Conservation (phyloP, 148 eudicot genomes). For the Rhododendron ferrugineum region DNA sequence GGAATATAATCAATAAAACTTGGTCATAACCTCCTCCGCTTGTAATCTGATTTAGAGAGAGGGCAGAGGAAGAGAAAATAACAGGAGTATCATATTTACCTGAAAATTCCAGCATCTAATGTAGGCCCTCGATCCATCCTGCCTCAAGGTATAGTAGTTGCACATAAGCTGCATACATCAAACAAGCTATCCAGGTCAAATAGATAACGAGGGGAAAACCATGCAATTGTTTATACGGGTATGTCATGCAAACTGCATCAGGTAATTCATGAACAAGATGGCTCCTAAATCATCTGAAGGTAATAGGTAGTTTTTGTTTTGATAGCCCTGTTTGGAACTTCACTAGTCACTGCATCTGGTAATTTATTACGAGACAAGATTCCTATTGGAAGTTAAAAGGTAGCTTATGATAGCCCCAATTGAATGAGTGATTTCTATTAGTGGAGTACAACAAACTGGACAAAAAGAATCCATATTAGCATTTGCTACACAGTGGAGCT, state of each 20-base stretch:
- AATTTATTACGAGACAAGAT: neutral
- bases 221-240: neutral
- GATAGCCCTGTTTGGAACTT: neutral
- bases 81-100: constrained; percentile 27
- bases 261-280: neutral
- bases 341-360: neutral
- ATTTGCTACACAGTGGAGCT: neutral
- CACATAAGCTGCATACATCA: constrained; percentile 77
- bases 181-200: constrained; percentile 2
- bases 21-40: neutral
- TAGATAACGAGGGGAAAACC: neutral
- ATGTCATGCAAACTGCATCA: neutral
- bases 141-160: constrained; percentile 86
- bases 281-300: neutral
- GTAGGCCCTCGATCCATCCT: constrained; percentile 82
- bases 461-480: neutral
- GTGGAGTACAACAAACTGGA: neutral
- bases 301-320: neutral
- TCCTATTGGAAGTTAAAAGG: neutral
- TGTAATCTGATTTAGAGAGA: neutral
- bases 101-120: constrained; percentile 76
- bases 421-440: neutral
- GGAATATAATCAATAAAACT: constrained; percentile 8
- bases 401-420: neutral
- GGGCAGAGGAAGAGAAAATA: neutral